Base-by-base conservation (phyloP, 768 basidiomycete genomes). In the Mycena indigotica region DNA sequence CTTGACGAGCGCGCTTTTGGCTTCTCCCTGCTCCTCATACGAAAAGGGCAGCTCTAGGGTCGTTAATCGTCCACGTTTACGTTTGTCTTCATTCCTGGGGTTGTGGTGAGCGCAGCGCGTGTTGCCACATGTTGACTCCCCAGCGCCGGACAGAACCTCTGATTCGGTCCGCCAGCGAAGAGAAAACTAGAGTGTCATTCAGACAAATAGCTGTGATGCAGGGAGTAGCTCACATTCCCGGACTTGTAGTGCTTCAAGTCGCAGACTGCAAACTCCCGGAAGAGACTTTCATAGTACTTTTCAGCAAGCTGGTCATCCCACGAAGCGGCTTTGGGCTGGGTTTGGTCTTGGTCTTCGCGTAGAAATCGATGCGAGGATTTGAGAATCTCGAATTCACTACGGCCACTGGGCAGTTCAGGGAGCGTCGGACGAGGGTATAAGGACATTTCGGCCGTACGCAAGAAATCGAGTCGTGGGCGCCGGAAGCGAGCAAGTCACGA, bases 161-260 rank as follows among this genome's bases (percentile, higher is more conserved):
- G 80, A 76, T 67, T 97, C 95, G 0, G 95, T 95, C 29, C 96
- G 80, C 96, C 96, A 98, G 15, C 96, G 87, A 4, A 98, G 80
- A 0, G 94, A 86, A 68, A 98, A 89, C 88, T 95, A 59, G 17
- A n/a, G 46, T 3, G 19, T 26, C 6, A 16, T n/a, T n/a, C 21
- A 52, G 16, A 26, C 41, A 53, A 30, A 28, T 35, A 24, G 52
- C 15, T 45, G 28, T 23, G 19, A 70, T 87, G 61, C 60, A n/a
- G n/a, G n/a, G n/a, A n/a, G n/a, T n/a, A n/a, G n/a, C n/a, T n/a
- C n/a, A 95, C 93, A 58, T 91, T 89, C 16, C 93, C 91, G 0
- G 89, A 86, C 75, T 94, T 97, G 79, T 92, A 97, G 68, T 98
- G 96, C 75, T 98, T 98, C 58, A 98, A 76, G 73, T 98, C 93